Evolutionary conservation across 2,329 filamentous ascomycete genomes (phyloP), one percentile per base, ranked within the genome.

Genomic region (Cadophora gregata): DNA sequence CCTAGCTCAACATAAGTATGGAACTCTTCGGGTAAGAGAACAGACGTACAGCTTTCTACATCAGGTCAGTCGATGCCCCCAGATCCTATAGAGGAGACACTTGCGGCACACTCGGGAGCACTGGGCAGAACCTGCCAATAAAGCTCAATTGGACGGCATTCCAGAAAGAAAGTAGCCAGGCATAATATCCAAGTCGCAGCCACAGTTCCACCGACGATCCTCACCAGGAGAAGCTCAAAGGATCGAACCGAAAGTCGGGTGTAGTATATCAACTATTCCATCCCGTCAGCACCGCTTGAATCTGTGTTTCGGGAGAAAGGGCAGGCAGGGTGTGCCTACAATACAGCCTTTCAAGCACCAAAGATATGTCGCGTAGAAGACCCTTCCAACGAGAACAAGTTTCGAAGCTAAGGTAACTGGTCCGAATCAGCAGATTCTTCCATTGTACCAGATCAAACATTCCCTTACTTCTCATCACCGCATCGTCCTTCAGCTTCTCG

Each of bases 261-360:
- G 56, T 71, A 73, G 51, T 70, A 74, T 1, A 72, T 65, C 29
- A 72, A 47, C 72, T 72, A 33, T 25, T 19, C 10, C 25, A 33
- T 9, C 62, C 64, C 47, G 38, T 27, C 48, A 25, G 4, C 10
- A n/a, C n/a, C 12, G 45, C 12, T 1, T 5, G 24, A 12, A 5
- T 27, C 19, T 21, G 5, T 33, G 3, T 27, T 31, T 31, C 31
- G 5, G 31, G n/a, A n/a, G n/a, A n/a, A 33, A 29, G 36, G n/a
- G 19, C 2, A 29, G 50, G 36, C 3, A 33, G 31, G 31, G 7
- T 42, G 8, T 14, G 47, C 66, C 5, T 31, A 75, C 73, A 50
- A 75, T 67, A 61, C 74, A 75, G 16, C 31, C 63, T 63, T 75
- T 75, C 59, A 73, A 38, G 19, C 38, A 47, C 74, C 74, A 75